Evolutionary conservation across 2,329 filamentous ascomycete genomes (phyloP).

Genomic region (Aspergillus pseudonomiae): DNA sequence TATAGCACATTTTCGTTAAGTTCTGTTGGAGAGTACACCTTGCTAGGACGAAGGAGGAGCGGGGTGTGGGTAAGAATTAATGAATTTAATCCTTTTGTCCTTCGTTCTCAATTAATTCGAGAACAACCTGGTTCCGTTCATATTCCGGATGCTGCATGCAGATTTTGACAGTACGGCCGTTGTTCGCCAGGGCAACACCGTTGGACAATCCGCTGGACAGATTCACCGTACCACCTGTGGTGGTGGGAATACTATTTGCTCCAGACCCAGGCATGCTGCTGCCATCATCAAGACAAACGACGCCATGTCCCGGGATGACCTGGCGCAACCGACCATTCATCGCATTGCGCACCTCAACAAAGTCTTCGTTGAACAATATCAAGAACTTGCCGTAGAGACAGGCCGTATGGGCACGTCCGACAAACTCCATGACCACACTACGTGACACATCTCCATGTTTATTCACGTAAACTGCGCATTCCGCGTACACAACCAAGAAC

Average conservation of each 20-base stretch:
- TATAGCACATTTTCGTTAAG: not conserved
- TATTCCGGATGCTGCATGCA: conserved; percentile 92
- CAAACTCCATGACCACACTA: conserved; percentile 96
- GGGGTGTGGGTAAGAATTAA: not conserved
- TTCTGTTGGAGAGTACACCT: not conserved
- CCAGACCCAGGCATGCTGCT: conserved; percentile 40
- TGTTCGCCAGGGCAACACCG: conserved; percentile 37
- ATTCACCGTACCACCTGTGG: conserved; percentile 27
- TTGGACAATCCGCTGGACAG: conserved; percentile 35
- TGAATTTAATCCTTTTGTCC: conserved; percentile 63
- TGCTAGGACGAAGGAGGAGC: not conserved
- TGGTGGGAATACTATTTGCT: conserved; percentile 49
- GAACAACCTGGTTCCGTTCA: conserved; percentile 79
- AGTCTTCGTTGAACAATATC: conserved; percentile 91
- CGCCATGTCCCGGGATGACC: conserved; percentile 89
- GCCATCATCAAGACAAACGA: conserved; percentile 87
- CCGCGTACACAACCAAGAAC: conserved; percentile 91
- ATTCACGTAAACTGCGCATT: conserved; percentile 96
- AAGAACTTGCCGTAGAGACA: conserved; percentile 92
- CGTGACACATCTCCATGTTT: conserved; percentile 96
- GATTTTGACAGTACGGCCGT: conserved; percentile 81
- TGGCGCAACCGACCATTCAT: conserved; percentile 92
- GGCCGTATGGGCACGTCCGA: conserved; percentile 84
- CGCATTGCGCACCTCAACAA: conserved; percentile 94
- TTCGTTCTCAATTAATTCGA: conserved; percentile 91